These are phyloP conservation scores for Naganishia cerealis DNA, from an alignment of 1,284 basidiomycete species.

Conservation along the genomic window DNA sequence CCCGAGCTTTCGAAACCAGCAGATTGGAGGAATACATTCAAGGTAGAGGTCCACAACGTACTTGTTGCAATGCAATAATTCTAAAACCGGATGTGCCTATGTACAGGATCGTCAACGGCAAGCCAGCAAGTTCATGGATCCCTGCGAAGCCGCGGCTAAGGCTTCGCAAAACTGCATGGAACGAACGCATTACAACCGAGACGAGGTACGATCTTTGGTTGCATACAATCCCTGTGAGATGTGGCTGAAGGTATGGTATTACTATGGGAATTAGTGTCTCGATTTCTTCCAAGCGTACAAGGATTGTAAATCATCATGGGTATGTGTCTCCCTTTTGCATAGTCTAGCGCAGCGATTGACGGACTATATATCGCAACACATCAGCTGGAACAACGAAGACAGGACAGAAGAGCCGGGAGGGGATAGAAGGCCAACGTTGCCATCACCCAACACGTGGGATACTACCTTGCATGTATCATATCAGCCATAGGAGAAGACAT, in stretches of 20 bases:
- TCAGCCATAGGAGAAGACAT: no score
- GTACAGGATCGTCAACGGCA: constrained; percentile 27
- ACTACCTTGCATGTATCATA: background rate
- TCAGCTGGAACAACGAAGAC: constrained; percentile 43
- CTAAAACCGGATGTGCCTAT: background rate
- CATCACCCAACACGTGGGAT: background rate
- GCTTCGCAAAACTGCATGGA: constrained; percentile 52
- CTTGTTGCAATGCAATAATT: background rate
- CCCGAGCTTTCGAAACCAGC: constrained; percentile 46
- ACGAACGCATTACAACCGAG: constrained; percentile 51
- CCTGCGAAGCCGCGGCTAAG: constrained; percentile 50
- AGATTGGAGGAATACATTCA: constrained; percentile 50
- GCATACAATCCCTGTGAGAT: background rate
- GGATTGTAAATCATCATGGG: constrained; percentile 54
- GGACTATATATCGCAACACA: background rate
- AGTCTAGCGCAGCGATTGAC: background rate
- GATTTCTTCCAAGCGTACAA: constrained; percentile 53
- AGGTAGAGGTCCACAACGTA: constrained; percentile 36
- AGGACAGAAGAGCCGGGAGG: constrained; percentile 38
- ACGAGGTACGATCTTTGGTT: constrained; percentile 41
- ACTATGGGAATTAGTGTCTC: constrained; percentile 43
- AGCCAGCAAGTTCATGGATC: constrained; percentile 47
- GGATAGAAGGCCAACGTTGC: background rate
- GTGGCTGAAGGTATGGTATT: background rate
- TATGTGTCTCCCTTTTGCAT: constrained; percentile 33